These are phyloP conservation scores for Akanthomyces lecanii DNA, from an alignment of 2,329 filamentous ascomycete species.

Conservation along the genomic window DNA sequence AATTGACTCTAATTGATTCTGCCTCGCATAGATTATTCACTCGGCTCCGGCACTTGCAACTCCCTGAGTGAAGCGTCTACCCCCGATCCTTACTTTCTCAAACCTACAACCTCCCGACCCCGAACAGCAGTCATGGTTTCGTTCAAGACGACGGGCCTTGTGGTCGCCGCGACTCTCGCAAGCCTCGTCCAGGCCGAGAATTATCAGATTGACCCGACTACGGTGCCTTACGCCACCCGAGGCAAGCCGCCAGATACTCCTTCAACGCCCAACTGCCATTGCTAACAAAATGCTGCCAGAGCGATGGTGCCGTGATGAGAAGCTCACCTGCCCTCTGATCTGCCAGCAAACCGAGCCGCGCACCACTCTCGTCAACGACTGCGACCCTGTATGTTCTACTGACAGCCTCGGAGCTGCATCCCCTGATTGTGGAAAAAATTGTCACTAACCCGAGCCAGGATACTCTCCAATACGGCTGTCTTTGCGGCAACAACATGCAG, in stretches of 20 bases:
- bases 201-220: constrained; percentile 58
- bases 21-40: neutral
- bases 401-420: neutral
- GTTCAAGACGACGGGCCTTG: constrained; percentile 49
- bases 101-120: neutral
- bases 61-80: neutral
- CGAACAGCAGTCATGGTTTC: constrained; percentile 46
- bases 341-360: constrained; percentile 57
- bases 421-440: neutral
- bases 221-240: constrained; percentile 49
- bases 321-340: constrained; percentile 63
- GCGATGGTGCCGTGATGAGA: constrained; percentile 63
- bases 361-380: constrained; percentile 58
- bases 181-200: constrained; percentile 48
- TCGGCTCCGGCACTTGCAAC: neutral
- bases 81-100: neutral
- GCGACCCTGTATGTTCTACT: constrained; percentile 53
- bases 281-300: constrained; percentile 36
- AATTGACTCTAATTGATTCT: neutral
- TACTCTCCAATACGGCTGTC: constrained; percentile 63
- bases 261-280: neutral
- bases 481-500: constrained; percentile 61
- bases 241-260: constrained; percentile 37
- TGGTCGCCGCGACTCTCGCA: constrained; percentile 50
- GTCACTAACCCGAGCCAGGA: constrained; percentile 34